These are phyloP conservation scores for Leptographium flavum DNA, from an alignment of 2,329 filamentous ascomycete species.

Conservation along the genomic window DNA sequence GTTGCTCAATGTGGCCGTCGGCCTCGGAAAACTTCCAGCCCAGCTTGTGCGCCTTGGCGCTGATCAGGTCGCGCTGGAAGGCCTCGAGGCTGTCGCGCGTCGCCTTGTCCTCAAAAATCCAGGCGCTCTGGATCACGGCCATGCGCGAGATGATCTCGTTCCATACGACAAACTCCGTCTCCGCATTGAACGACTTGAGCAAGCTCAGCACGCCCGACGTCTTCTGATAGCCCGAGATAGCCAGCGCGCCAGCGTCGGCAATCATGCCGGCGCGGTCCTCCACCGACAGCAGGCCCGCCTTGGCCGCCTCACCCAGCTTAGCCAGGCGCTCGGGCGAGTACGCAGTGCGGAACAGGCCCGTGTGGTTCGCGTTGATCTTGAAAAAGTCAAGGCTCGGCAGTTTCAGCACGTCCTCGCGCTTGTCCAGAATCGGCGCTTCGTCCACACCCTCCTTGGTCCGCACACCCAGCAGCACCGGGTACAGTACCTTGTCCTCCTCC, in stretches of 20 bases:
- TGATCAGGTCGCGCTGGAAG: slow-evolving; percentile 68
- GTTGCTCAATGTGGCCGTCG: slow-evolving; percentile 81
- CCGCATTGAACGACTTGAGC: slow-evolving; percentile 71
- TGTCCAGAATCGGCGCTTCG: slow-evolving; percentile 53
- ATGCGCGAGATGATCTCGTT: slow-evolving; percentile 76
- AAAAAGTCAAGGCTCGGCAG: slow-evolving; percentile 74
- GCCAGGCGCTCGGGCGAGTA: slow-evolving; percentile 72
- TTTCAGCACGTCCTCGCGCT: slow-evolving; percentile 65
- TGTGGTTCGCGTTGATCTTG: slow-evolving; percentile 94
- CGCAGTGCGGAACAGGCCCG: slow-evolving; percentile 78
- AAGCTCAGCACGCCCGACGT: slow-evolving; percentile 79
- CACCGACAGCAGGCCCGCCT: slow-evolving; percentile 63
- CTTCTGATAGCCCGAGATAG: slow-evolving; percentile 83
- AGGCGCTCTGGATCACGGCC: slow-evolving; percentile 65
- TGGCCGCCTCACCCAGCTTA: slow-evolving; percentile 80
- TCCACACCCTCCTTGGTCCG: slow-evolving; percentile 74
- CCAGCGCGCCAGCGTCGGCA: slow-evolving; percentile 78
- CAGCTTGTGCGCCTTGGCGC: slow-evolving; percentile 67
- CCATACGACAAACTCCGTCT: slow-evolving; percentile 89
- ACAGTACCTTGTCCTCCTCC: slow-evolving; percentile 78
- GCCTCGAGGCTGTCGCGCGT: slow-evolving; percentile 62
- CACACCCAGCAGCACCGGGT: slow-evolving; percentile 78
- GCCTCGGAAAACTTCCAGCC: slow-evolving; percentile 78
- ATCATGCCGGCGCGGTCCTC: slow-evolving; percentile 94
- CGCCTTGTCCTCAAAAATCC: slow-evolving; percentile 72